These are phyloP conservation scores for Suhomyces sp. DNA, from an alignment of 805 yeast species.

Conservation along the genomic window DNA sequence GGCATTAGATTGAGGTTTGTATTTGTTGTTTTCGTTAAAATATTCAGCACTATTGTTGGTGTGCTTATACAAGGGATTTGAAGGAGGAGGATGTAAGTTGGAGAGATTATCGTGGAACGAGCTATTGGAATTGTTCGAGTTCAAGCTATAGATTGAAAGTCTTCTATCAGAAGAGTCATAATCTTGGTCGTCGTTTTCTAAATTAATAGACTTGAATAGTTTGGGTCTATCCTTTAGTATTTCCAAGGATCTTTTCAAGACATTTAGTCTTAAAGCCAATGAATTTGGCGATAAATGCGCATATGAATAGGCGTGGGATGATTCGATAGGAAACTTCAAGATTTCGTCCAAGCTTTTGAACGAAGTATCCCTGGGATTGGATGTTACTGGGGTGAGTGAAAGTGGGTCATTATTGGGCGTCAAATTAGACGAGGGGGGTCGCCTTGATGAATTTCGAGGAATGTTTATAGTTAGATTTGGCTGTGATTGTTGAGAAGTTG, in stretches of 20 bases:
- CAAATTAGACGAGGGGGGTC: background rate
- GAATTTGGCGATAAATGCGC: constrained; percentile 81
- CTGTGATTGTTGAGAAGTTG: background rate
- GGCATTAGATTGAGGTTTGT: constrained; percentile 34
- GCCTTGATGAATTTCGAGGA: background rate
- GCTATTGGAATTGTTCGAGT: constrained; percentile 8
- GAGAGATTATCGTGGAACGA: background rate
- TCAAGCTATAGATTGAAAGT: constrained; percentile 7
- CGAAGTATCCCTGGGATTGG: constrained; percentile 2
- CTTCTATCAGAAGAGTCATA: background rate
- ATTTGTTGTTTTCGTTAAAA: constrained; percentile 11
- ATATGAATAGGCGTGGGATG: constrained; percentile 82
- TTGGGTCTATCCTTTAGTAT: constrained; percentile 66
- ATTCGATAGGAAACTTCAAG: constrained; percentile 67
- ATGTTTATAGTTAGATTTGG: background rate
- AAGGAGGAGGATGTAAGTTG: constrained; percentile 6
- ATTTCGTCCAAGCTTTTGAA: constrained; percentile 35
- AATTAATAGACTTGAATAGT: constrained; percentile 28
- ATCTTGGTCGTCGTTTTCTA: constrained; percentile 5
- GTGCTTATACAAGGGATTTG: constrained; percentile 9
- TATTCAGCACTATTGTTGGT: constrained; percentile 18
- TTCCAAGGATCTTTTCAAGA: constrained; percentile 72
- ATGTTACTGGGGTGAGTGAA: constrained; percentile 1
- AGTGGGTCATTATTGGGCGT: background rate
- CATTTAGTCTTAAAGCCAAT: constrained; percentile 68